phyloP scores from a whole-genome alignment of 495 filamentous ascomycete species.

The Penicillium antarcticum region DNA sequence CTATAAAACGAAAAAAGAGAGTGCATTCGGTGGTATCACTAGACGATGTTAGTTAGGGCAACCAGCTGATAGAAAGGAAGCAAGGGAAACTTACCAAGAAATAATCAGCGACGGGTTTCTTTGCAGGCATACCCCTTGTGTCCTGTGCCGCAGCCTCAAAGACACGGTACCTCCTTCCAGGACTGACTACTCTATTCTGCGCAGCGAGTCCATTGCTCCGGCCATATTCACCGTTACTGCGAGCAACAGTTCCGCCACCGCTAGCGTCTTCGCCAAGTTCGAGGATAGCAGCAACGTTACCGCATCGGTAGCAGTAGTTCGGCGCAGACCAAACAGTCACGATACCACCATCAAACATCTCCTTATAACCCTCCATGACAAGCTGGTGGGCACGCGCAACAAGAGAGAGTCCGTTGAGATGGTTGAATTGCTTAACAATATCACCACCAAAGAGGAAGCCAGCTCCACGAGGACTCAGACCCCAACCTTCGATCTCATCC shows the following conservation, averaged over 20 bases:
- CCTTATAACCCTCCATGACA: constrained; percentile 99
- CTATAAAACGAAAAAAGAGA: constrained; percentile 7
- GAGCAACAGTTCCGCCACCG: constrained; percentile 67
- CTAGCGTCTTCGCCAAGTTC: constrained; percentile 85
- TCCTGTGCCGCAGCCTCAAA: constrained; percentile 98
- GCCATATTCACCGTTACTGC: constrained; percentile 77
- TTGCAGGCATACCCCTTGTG: constrained; percentile 94
- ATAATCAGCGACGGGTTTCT: constrained; percentile 97
- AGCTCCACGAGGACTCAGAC: constrained; percentile 87
- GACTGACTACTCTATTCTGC: constrained; percentile 56
- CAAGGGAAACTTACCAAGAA: constrained; percentile 59
- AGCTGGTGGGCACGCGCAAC: constrained; percentile 95
- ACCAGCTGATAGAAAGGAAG: background rate
- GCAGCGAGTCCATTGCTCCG: constrained; percentile 47
- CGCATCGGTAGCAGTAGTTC: constrained; percentile 98
- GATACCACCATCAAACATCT: constrained; percentile 94
- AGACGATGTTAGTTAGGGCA: constrained; percentile 4
- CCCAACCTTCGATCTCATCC: constrained; percentile 98
- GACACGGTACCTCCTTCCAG: constrained; percentile 87
- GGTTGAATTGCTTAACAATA: constrained; percentile 94
- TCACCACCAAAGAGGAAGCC: constrained; percentile 96
- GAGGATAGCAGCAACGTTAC: constrained; percentile 92
- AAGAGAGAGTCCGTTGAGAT: constrained; percentile 83
- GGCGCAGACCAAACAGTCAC: constrained; percentile 97
- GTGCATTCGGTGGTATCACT: constrained; percentile 26